Evolutionary conservation across 345 rosid species (phyloP).

Genomic region (Garcia nutans): DNA sequence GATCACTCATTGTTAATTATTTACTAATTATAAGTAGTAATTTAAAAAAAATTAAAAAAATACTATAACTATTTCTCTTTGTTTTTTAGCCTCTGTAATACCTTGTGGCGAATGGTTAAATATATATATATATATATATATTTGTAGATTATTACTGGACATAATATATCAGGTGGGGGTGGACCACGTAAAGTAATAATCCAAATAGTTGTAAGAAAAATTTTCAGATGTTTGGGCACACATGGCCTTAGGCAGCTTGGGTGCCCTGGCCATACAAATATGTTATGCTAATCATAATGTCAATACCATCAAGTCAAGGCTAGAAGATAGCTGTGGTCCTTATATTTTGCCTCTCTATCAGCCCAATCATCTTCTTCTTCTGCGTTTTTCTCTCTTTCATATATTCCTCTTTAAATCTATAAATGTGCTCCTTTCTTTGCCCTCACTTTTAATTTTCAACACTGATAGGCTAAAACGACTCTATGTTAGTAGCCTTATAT

Average conservation of each 20-base stretch:
- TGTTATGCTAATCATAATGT: conserved; percentile 19
- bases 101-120: too few species aligned
- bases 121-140: too few species aligned
- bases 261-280: conserved; percentile 16
- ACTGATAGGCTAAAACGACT: too few species aligned
- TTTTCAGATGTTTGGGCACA: conserved; percentile 22
- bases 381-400: neutral
- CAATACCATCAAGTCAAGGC: conserved; percentile 15
- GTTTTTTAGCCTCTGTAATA: too few species aligned
- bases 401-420: neutral
- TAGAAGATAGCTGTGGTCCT: conserved; percentile 13
- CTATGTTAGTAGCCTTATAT: too few species aligned
- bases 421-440: too few species aligned
- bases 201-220: conserved; percentile 7
- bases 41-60: too few species aligned
- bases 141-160: neutral
- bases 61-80: too few species aligned
- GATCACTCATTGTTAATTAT: too few species aligned
- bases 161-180: neutral
- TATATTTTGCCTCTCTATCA: conserved; percentile 6
- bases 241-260: conserved; percentile 12
- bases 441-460: too few species aligned
- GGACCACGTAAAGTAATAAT: conserved; percentile 21
- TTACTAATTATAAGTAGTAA: too few species aligned
- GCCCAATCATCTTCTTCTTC: neutral